phyloP scores from a whole-genome alignment of 768 basidiomycete genomes.

The Ramaria sp. region DNA sequence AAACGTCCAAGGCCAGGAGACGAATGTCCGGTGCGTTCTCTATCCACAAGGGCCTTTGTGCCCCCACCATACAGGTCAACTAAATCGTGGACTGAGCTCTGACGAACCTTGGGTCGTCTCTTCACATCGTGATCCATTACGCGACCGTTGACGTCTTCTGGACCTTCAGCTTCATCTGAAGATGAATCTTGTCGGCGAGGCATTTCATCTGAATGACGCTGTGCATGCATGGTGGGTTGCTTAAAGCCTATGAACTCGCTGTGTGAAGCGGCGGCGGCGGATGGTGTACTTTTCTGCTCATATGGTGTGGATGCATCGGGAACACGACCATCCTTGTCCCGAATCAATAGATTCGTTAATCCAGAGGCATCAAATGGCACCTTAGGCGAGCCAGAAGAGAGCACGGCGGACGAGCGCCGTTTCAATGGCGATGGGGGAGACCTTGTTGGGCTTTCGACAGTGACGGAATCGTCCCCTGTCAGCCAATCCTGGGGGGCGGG shows the following conservation, averaged over 20 bases:
- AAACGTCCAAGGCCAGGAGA: background rate
- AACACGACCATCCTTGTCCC: background rate
- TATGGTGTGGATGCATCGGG: background rate
- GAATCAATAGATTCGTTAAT: background rate
- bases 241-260: background rate
- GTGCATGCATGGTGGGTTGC: background rate
- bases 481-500: slow-evolving; percentile 51
- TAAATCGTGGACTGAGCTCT: slow-evolving; percentile 76
- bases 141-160: slow-evolving; percentile 32
- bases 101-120: slow-evolving; percentile 41
- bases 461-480: slow-evolving; percentile 47
- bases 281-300: background rate
- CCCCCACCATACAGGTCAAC: slow-evolving; percentile 71
- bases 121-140: slow-evolving; percentile 16
- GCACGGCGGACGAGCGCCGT: background rate
- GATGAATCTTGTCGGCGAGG: slow-evolving; percentile 21
- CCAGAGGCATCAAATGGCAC: background rate
- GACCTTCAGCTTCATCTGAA: slow-evolving; percentile 44
- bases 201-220: background rate
- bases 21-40: background rate
- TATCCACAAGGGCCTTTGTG: background rate
- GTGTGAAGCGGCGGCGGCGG: background rate
- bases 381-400: background rate
- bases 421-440: background rate
- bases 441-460: background rate